A percentile compares a stretch with the other conserved stretches of the same genome.
Conservation (phyloP, 2,329 filamentous ascomycete species). For the Penicillium aurantiogriseum region DNA sequence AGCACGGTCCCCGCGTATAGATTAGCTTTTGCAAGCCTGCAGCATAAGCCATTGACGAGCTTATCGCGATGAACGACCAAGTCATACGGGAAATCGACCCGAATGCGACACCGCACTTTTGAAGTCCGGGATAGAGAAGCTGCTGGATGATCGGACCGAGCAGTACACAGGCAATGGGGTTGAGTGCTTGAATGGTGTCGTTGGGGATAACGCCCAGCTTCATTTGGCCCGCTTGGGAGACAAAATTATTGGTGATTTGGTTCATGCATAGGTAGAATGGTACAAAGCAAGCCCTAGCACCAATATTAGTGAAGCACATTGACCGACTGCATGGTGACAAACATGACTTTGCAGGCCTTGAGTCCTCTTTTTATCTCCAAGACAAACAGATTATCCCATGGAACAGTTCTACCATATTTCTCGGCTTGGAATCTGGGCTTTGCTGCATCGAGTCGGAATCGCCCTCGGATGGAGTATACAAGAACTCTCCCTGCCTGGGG, state of each 20-base stretch:
- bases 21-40: not conserved
- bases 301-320: not conserved
- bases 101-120: not conserved
- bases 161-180: not conserved
- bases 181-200: not conserved
- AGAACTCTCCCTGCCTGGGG: not conserved
- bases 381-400: not conserved
- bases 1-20: not conserved
- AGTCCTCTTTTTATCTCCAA: not conserved
- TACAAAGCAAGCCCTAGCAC: not conserved
- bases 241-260: not conserved
- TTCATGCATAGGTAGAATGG: not conserved
- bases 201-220: not conserved
- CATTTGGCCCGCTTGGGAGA: not conserved
- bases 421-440: not conserved
- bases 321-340: not conserved
- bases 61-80: not conserved
- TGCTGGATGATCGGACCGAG: not conserved
- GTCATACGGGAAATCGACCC: not conserved
- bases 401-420: not conserved
- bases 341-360: not conserved
- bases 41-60: not conserved
- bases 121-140: too few relatives aligned
- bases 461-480: not conserved
- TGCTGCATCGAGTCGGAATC: not conserved